Conservation (phyloP, 352 stramenopile genomes). For the Globisporangium irregulare region DNA sequence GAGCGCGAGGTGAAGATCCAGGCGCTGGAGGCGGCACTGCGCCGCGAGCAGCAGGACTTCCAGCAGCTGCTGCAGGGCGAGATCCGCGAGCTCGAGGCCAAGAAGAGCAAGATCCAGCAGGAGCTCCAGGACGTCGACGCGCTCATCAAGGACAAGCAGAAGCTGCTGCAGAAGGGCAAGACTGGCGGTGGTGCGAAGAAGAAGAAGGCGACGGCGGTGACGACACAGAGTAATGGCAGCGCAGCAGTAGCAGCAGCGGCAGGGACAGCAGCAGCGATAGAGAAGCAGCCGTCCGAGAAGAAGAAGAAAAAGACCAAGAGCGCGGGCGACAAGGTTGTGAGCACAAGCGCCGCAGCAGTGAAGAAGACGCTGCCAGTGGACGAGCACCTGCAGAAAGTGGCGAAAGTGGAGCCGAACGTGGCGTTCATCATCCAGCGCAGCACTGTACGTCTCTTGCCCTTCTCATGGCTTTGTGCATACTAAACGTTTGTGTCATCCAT, state of each 20-base stretch:
- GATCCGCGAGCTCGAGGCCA: constrained; percentile 61
- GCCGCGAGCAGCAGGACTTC: constrained; percentile 74
- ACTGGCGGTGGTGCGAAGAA: constrained; percentile 30
- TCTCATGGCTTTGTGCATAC: background rate
- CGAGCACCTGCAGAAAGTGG: constrained; percentile 59
- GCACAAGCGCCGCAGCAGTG: background rate
- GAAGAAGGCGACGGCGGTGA: constrained; percentile 40
- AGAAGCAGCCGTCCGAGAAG: constrained; percentile 42
- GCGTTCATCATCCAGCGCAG: constrained; percentile 87
- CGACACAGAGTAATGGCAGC: constrained; percentile 20
- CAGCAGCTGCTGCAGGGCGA: constrained; percentile 54
- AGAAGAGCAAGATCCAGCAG: constrained; percentile 30
- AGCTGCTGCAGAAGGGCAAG: constrained; percentile 49
- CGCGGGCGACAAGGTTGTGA: constrained; percentile 5
- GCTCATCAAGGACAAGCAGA: constrained; percentile 66
- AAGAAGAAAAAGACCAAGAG: constrained; percentile 15
- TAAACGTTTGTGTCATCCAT: background rate
- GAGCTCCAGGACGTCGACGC: constrained; percentile 21
- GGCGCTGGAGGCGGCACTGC: constrained; percentile 68
- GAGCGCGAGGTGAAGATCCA: constrained; percentile 81
- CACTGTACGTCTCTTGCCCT: constrained; percentile 40
- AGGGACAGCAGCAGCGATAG: constrained; percentile 13
- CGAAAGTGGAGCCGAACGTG: constrained; percentile 69
- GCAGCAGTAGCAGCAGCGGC: constrained; percentile 6
- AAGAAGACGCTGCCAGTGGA: constrained; percentile 56